Base-by-base conservation (phyloP, 2,329 filamentous ascomycete genomes). In the Hirsutella thompsonii region DNA sequence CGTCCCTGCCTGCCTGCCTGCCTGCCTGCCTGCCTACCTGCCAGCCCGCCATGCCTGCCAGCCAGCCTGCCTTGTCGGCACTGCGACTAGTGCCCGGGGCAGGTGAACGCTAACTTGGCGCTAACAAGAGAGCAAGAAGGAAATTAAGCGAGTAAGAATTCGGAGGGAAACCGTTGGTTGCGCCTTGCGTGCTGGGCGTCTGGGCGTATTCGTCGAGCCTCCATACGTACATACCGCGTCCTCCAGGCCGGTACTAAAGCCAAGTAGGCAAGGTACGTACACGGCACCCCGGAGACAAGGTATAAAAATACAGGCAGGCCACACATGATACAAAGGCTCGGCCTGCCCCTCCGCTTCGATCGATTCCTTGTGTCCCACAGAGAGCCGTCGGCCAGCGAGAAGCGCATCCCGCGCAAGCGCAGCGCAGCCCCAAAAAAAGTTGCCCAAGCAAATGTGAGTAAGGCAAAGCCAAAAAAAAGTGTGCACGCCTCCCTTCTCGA, bases 241-340 rank as follows among this genome's bases (percentile, higher is more conserved):
- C 34, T 18, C 10, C n/a, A 9, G 13, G 33, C n/a, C 33, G 8
- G 16, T 36, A 19, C 8, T 11, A 10, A 20, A 13, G 34, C 34
- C 18, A 14, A 19, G 8, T 19, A 20, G 34, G 18, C 6, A 19
- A 16, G 34, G 34, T 36, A 36, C 34, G 34, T 36, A 36, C 34
- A 18, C 34, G 9, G 6, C 3, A 3, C 13, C 14, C 32, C 9
- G 20, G 8, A 36, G 20, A 36, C 35, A 28, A 38, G 36, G 61
- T 65, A 65, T 65, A 65, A 64, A 64, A 65, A 60, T 63, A 61
- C 58, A 64, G 53, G 57, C 53, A 55, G 52, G 57, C 23, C 55
- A 58, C 57, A 61, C 60, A 61, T 62, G 46, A 64, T 64, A 63
- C 46, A 59, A 63, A 62, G 59, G 57, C 56, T 58, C 45, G 56